Evolutionary conservation across 768 basidiomycete species (phyloP), one percentile per base, ranked within the genome.

Genomic region (Suillus weaverae): DNA sequence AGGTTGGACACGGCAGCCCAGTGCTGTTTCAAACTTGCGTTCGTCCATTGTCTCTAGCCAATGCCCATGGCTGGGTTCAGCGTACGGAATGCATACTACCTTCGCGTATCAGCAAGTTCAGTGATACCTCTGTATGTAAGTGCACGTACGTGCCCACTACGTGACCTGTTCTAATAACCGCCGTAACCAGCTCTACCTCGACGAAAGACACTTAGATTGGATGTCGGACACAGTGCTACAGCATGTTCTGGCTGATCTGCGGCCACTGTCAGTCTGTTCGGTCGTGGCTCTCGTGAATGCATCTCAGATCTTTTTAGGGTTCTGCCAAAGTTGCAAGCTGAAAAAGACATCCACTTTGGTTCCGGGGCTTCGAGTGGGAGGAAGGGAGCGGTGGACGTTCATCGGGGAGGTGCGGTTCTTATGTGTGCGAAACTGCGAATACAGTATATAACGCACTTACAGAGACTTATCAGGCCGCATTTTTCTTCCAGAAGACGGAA

Each of bases 381-480:
- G 79, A 89, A 86, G 70, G 85, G 88, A 3, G 86, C 87, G 3
- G 87, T 95, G 0, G 92, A 94, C 65, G 93, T 94, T 2, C 87
- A 94, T 73, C 81, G 93, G 76, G 94, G 94, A 77, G 91, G 95
- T 93, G 67, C 51, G 66, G 9, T 61, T 69, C 10, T 56, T 50
- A 22, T 50, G 14, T 48, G 56, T 5, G 51, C 35, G 59, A 60
- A 54, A 63, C 60, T 60, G 59, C 62, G 64, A 43, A 63, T 51
- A 4, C 63, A 63, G 18, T n/a, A 18, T 61, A 41, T 32, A 57
- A 54, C 39, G 48, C 59, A 51, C 61, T 35, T 56, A 22, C 73
- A 96, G 95, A 91, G 65, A 85, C 84, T 0, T 97, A 96, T 71
- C 95, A 97, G 68, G 95, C 94, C 73, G 94, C 91, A 56, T 97